These are phyloP conservation scores for Malus orientalis DNA, from an alignment of 306 rosid species.

Conservation along the genomic window DNA sequence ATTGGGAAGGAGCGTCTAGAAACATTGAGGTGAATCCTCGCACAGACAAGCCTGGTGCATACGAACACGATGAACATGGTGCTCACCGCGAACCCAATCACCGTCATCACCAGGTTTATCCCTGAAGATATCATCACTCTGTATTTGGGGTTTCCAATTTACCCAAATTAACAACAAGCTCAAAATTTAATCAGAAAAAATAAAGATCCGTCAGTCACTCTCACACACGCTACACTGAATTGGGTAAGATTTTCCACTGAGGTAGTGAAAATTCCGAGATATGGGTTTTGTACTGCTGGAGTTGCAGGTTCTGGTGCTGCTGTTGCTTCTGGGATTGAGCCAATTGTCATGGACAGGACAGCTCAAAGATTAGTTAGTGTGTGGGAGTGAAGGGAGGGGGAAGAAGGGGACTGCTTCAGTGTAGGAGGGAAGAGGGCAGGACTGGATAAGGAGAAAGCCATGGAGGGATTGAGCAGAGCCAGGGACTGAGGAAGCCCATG, in stretches of 20 bases:
- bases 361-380: background rate
- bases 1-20: constrained; percentile 68
- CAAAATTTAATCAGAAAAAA: background rate
- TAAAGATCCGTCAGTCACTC: background rate
- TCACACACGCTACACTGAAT: background rate
- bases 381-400: background rate
- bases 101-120: constrained; percentile 89
- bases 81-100: constrained; percentile 89
- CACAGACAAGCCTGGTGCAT: constrained; percentile 83
- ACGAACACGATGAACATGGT: constrained; percentile 87
- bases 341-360: constrained; percentile 7
- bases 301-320: background rate
- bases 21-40: constrained; percentile 77
- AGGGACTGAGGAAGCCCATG: constrained; percentile 1
- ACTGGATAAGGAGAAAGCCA: constrained; percentile 24
- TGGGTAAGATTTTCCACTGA: background rate
- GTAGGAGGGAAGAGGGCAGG: constrained; percentile 13
- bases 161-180: constrained; percentile 6
- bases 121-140: constrained; percentile 67
- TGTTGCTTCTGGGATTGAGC: background rate
- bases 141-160: background rate
- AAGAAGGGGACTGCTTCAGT: constrained; percentile 8
- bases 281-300: background rate
- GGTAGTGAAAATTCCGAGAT: background rate
- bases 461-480: constrained; percentile 15